Evolutionary conservation across 2,329 filamentous ascomycete species (phyloP).

Genomic region (Colletotrichum lindemuthianum): DNA sequence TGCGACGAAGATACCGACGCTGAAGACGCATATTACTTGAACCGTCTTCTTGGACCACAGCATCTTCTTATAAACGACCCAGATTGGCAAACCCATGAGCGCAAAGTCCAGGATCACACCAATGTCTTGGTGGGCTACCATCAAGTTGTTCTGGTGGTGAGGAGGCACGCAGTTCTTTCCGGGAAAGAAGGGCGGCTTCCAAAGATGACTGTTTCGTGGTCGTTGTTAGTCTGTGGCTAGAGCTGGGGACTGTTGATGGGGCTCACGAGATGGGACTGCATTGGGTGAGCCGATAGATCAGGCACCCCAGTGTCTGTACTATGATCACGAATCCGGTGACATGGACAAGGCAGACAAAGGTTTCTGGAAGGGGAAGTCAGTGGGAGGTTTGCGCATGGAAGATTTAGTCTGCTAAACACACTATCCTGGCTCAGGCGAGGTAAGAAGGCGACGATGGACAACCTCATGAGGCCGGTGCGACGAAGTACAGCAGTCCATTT

Average conservation of each 20-base stretch:
- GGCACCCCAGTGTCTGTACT: constrained; percentile 28
- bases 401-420: constrained; percentile 34
- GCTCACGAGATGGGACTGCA: constrained; percentile 33
- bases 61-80: constrained; percentile 49
- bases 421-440: constrained; percentile 46
- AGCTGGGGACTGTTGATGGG: background rate
- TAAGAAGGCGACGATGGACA: constrained; percentile 47
- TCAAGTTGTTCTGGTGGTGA: constrained; percentile 42
- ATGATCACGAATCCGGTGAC: constrained; percentile 29
- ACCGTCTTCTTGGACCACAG: constrained; percentile 45
- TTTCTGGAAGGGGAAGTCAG: background rate
- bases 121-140: constrained; percentile 44
- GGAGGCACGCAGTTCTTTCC: constrained; percentile 40
- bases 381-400: background rate
- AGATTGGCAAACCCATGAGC: constrained; percentile 48
- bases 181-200: constrained; percentile 36
- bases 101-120: constrained; percentile 46
- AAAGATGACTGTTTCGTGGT: constrained; percentile 33
- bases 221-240: too few relatives aligned
- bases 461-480: constrained; percentile 44
- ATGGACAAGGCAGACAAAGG: constrained; percentile 24
- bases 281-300: constrained; percentile 33
- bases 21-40: constrained; percentile 49
- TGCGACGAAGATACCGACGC: constrained; percentile 49
- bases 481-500: constrained; percentile 42